A percentile compares a stretch with the other conserved stretches of the same genome.
phyloP scores from a whole-genome alignment of 1,284 basidiomycete species.

The Amylostereum chailletii region DNA sequence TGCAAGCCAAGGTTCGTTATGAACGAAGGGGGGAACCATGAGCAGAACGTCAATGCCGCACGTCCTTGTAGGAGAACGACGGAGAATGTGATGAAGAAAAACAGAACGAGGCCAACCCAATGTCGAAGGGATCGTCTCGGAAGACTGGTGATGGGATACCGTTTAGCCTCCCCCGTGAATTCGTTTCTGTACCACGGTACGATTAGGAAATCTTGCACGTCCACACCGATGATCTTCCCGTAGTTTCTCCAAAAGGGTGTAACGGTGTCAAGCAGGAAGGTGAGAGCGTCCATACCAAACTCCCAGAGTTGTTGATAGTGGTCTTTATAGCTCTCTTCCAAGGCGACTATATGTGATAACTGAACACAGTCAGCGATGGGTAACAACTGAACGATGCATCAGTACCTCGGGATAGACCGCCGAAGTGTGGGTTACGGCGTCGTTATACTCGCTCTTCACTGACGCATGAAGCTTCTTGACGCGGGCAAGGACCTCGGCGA shows the following conservation, averaged over 20 bases:
- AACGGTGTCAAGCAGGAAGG: conserved; percentile 62
- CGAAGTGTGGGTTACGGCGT: conserved; percentile 61
- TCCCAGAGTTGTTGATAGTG: conserved; percentile 73
- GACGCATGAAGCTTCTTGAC: conserved; percentile 45
- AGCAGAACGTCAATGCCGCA: conserved; percentile 40
- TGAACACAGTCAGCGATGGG: conserved; percentile 20
- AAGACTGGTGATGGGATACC: conserved; percentile 48
- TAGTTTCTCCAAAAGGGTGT: conserved; percentile 73
- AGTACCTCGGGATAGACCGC: conserved; percentile 64
- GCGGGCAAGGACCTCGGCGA: conserved; percentile 35
- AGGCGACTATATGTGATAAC: conserved; percentile 56
- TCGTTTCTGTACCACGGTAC: conserved; percentile 74
- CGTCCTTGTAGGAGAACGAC: conserved; percentile 45
- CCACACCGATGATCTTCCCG: conserved; percentile 67
- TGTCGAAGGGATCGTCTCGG: conserved; percentile 59
- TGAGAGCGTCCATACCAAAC: conserved; percentile 63
- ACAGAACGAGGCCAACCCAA: conserved; percentile 51
- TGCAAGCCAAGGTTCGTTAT: conserved; percentile 50
- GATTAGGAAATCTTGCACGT: conserved; percentile 69
- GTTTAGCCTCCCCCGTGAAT: conserved; percentile 65
- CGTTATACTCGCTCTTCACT: conserved; percentile 59
- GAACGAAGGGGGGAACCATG: conserved; percentile 42
- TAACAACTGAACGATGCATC: neutral
- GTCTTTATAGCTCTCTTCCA: conserved; percentile 69
- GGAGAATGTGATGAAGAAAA: conserved; percentile 35